A percentile compares a stretch with the other conserved stretches of the same genome.
phyloP scores from a whole-genome alignment of 441 rosid species.

The Gossypium davidsonii region DNA sequence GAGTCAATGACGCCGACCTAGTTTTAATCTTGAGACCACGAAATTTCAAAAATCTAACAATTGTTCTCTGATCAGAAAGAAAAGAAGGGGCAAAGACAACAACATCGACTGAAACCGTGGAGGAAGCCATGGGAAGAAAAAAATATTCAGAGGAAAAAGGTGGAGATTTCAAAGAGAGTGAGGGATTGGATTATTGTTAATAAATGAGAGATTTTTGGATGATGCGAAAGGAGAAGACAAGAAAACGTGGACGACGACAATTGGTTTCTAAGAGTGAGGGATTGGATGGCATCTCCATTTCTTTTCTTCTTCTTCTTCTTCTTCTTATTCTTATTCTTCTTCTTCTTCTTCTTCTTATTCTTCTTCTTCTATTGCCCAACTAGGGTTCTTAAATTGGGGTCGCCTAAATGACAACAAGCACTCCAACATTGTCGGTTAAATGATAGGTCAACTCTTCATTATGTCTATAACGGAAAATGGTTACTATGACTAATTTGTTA shows the following conservation, averaged over 20 bases:
- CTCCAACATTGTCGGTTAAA: too few species aligned
- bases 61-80: constrained; percentile 25
- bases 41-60: constrained; percentile 26
- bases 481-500: too few species aligned
- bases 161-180: background rate
- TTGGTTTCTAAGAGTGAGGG: background rate
- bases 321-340: too few species aligned
- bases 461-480: too few species aligned
- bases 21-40: constrained; percentile 42
- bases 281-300: too few species aligned
- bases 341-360: too few species aligned
- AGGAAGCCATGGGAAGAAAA: constrained; percentile 44
- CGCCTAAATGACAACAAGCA: too few species aligned
- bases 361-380: too few species aligned
- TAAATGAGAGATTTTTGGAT: background rate
- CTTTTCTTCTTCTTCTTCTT: too few species aligned
- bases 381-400: too few species aligned
- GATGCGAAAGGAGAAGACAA: background rate
- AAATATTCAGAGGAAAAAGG: background rate
- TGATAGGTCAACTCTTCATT: too few species aligned
- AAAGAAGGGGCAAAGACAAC: constrained; percentile 22
- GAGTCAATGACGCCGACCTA: constrained; percentile 14
- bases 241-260: background rate
- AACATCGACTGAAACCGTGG: constrained; percentile 24
- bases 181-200: background rate